Percentiles rank a stretch among this genome's conserved stretches.
Evolutionary conservation across 2,329 filamentous ascomycete genomes (phyloP).

Genomic region (Onygenales sp.): DNA sequence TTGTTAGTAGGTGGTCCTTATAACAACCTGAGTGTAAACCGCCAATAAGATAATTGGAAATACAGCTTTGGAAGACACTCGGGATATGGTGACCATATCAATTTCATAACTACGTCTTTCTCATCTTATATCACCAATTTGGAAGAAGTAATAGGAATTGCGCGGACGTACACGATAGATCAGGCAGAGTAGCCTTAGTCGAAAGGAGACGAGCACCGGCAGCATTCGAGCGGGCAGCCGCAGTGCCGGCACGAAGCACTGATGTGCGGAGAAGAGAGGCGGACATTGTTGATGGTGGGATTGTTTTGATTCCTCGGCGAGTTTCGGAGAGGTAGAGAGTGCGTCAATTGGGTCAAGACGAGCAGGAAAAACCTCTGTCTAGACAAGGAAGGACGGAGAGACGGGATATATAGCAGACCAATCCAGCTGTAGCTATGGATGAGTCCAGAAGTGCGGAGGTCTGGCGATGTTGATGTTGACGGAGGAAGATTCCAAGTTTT

Average conservation of each 20-base stretch:
- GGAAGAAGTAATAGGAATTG: too few relatives aligned
- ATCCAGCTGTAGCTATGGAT: too few relatives aligned
- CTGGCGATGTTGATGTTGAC: too few relatives aligned
- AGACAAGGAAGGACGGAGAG: too few relatives aligned
- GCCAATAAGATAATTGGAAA: not conserved
- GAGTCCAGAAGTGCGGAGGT: too few relatives aligned
- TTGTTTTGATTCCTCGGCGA: not conserved
- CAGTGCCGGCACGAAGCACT: conserved; percentile 57
- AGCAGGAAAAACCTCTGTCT: too few relatives aligned
- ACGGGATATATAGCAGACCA: too few relatives aligned
- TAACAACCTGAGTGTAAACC: not conserved
- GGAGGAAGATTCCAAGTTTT: too few relatives aligned
- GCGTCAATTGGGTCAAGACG: not conserved
- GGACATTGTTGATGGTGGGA: conserved; percentile 50
- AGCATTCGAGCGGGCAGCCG: conserved; percentile 41
- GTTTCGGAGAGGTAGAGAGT: not conserved
- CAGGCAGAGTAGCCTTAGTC: conserved; percentile 86
- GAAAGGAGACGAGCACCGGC: conserved; percentile 69
- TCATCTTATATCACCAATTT: too few relatives aligned
- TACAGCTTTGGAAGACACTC: too few relatives aligned
- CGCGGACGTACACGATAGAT: conserved; percentile 59
- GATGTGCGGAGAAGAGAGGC: conserved; percentile 63
- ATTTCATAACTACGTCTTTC: too few relatives aligned
- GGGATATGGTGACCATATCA: too few relatives aligned
- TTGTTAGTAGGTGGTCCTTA: not conserved